These are phyloP conservation scores for Leccinellum luteum DNA, from an alignment of 768 basidiomycete genomes.

Conservation along the genomic window DNA sequence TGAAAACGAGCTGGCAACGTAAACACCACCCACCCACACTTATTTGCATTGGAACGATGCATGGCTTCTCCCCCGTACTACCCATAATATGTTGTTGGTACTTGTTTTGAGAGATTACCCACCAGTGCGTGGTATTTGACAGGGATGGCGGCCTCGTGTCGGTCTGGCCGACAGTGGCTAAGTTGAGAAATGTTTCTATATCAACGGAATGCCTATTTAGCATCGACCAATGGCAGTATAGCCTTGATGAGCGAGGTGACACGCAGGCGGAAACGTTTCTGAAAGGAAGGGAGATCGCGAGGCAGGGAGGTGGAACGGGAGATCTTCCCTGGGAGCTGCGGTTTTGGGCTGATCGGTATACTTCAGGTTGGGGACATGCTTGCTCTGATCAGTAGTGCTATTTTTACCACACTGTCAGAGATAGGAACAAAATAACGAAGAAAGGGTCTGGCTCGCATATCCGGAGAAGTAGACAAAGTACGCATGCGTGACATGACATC, in stretches of 20 bases:
- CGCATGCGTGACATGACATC: background rate
- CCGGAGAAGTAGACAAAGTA: constrained; percentile 11
- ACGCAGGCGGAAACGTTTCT: constrained; percentile 20
- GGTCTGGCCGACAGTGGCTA: constrained; percentile 2
- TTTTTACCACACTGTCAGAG: background rate
- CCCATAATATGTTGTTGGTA: constrained; percentile 6
- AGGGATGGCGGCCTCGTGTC: constrained; percentile 10
- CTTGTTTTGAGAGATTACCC: constrained; percentile 11
- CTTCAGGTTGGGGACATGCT: too few relatives aligned
- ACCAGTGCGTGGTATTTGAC: too few relatives aligned
- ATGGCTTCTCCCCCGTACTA: constrained; percentile 1
- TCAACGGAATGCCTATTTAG: constrained; percentile 15
- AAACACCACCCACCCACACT: too few relatives aligned
- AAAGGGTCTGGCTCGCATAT: too few relatives aligned
- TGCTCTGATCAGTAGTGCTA: too few relatives aligned
- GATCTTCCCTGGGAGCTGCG: too few relatives aligned
- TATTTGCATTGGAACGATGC: background rate
- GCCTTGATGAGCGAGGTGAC: constrained; percentile 21
- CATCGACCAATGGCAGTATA: constrained; percentile 19
- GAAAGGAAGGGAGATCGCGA: background rate
- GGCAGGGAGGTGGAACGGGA: constrained; percentile 3
- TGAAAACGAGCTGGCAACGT: constrained; percentile 2
- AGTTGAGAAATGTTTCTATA: constrained; percentile 10
- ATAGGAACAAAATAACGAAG: too few relatives aligned
- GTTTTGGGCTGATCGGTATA: too few relatives aligned